A percentile compares a stretch with the other conserved stretches of the same genome.
phyloP scores from a whole-genome alignment of 805 yeast genomes.

The Lachancea thermotolerans region DNA sequence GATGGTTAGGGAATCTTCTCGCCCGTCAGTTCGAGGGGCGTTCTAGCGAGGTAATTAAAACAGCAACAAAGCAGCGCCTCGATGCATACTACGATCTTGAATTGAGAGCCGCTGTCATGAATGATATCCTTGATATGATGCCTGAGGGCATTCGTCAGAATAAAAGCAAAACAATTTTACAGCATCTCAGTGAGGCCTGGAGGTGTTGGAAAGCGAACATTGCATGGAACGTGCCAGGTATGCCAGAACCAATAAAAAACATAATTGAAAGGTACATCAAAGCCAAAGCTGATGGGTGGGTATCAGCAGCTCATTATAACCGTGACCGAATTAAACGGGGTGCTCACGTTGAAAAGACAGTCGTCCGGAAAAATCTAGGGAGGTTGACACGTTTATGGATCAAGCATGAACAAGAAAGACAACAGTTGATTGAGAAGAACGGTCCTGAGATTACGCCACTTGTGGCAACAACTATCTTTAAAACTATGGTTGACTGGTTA shows the following conservation, averaged over 20 bases:
- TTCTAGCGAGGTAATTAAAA: conserved; percentile 84
- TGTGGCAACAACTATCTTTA: conserved; percentile 82
- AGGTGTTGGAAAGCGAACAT: conserved; percentile 98
- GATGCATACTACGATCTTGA: conserved; percentile 94
- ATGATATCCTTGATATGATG: conserved; percentile 93
- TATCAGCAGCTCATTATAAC: conserved; percentile 85
- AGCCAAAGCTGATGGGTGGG: conserved; percentile 97
- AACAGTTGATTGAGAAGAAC: conserved; percentile 64
- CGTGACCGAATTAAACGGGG: conserved; percentile 84
- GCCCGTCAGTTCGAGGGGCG: conserved; percentile 96
- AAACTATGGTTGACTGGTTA: conserved; percentile 86
- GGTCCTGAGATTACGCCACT: conserved; percentile 85
- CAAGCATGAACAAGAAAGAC: conserved; percentile 86
- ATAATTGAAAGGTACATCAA: conserved; percentile 85
- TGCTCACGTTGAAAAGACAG: conserved; percentile 90
- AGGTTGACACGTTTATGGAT: conserved; percentile 88
- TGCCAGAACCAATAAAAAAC: conserved; percentile 83
- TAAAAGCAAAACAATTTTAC: conserved; percentile 79
- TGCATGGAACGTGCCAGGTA: conserved; percentile 96
- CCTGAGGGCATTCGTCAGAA: conserved; percentile 89
- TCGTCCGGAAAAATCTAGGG: conserved; percentile 88
- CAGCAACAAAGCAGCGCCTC: conserved; percentile 90
- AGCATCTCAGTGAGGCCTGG: conserved; percentile 98
- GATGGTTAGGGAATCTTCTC: conserved; percentile 90
- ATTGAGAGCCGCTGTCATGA: conserved; percentile 87